These are phyloP conservation scores for Rhizopogon sp. DNA, from an alignment of 768 basidiomycete species.

Conservation along the genomic window DNA sequence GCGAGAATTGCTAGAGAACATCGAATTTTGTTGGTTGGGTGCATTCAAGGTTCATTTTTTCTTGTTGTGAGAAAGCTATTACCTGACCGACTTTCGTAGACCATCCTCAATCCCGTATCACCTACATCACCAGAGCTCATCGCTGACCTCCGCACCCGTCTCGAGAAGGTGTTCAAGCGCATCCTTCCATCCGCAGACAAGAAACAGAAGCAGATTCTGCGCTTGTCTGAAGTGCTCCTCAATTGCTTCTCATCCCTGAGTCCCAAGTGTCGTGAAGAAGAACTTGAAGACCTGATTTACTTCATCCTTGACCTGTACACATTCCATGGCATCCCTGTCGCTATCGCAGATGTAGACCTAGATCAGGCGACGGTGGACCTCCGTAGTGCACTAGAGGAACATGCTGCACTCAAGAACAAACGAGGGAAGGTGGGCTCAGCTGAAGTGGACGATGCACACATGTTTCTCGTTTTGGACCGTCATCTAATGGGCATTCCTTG, in stretches of 20 bases:
- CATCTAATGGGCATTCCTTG: constrained; percentile 87
- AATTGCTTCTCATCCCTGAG: constrained; percentile 83
- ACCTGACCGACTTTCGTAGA: constrained; percentile 32
- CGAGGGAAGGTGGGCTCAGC: constrained; percentile 19
- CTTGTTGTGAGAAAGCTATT: neutral
- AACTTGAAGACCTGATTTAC: constrained; percentile 91
- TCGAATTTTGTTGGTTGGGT: constrained; percentile 97
- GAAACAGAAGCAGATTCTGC: constrained; percentile 49
- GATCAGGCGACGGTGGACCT: constrained; percentile 88
- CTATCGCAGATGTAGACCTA: constrained; percentile 87
- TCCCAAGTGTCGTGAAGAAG: constrained; percentile 83
- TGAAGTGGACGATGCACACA: constrained; percentile 53
- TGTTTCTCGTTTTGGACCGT: constrained; percentile 88
- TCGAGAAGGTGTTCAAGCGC: constrained; percentile 75
- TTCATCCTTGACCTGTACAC: constrained; percentile 94
- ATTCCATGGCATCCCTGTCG: constrained; percentile 85
- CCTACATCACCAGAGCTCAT: constrained; percentile 41
- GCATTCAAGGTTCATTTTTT: constrained; percentile 79
- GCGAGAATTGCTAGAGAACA: constrained; percentile 67
- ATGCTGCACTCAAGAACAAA: constrained; percentile 36
- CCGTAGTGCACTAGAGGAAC: constrained; percentile 70
- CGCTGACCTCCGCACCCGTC: constrained; percentile 51
- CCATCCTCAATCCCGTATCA: constrained; percentile 51
- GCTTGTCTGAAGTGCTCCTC: constrained; percentile 70
- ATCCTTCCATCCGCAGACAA: constrained; percentile 58